These are phyloP conservation scores for Gastrolobium villosum DNA, from an alignment of 306 rosid species.

Conservation along the genomic window DNA sequence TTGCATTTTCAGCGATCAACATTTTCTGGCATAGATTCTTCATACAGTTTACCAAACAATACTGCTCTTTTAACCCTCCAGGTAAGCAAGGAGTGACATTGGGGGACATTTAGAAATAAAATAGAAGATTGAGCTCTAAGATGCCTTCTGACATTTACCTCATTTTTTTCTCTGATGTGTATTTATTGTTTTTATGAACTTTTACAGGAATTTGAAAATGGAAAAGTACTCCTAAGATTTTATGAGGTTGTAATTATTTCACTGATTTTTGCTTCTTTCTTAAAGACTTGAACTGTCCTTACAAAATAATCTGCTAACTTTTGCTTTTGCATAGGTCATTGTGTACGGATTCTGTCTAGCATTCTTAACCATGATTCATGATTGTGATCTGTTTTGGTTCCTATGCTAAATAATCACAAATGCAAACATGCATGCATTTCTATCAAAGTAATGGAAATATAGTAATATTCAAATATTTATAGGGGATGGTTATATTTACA, in stretches of 20 bases:
- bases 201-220: conserved; percentile 81
- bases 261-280: conserved; percentile 41
- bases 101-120: conserved; percentile 32
- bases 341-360: background rate
- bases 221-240: conserved; percentile 79
- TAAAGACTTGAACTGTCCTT: conserved; percentile 15
- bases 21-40: conserved; percentile 67
- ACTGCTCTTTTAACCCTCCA: conserved; percentile 78
- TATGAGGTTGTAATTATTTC: conserved; percentile 72
- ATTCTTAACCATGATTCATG: conserved; percentile 26
- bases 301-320: conserved; percentile 1
- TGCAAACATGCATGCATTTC: conserved; percentile 36
- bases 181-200: conserved; percentile 38
- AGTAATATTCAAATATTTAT: background rate
- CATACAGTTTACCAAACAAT: conserved; percentile 78
- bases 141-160: conserved; percentile 29
- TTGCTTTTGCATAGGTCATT: background rate
- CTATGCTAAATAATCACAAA: conserved; percentile 2
- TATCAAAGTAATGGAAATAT: conserved; percentile 13
- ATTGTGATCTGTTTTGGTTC: conserved; percentile 1
- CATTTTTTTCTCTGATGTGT: conserved; percentile 15
- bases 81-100: conserved; percentile 54
- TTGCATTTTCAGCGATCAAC: conserved; percentile 55
- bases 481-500: no score
- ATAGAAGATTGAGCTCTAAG: conserved; percentile 30